Percentiles rank a stretch among this genome's conserved stretches.
These are phyloP conservation scores for Kodamaea lidongshanica DNA, from an alignment of 805 yeast species.

Conservation along the genomic window DNA sequence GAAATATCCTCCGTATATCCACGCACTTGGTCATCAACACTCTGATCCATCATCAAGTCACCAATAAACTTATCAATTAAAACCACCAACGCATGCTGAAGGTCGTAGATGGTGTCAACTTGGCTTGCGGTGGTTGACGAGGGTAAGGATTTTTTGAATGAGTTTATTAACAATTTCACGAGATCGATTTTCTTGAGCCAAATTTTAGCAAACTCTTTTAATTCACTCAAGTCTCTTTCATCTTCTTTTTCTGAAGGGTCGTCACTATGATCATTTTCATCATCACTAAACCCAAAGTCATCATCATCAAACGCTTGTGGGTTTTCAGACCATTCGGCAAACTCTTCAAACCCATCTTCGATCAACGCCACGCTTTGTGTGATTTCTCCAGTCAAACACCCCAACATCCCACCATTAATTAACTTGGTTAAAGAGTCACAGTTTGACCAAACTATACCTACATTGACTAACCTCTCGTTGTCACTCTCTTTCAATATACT, in stretches of 20 bases:
- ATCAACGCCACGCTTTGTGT: constrained; percentile 41
- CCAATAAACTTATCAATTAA: constrained; percentile 55
- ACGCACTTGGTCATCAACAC: constrained; percentile 31
- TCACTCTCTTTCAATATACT: constrained; percentile 16
- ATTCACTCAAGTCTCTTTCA: constrained; percentile 22
- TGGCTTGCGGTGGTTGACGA: constrained; percentile 33
- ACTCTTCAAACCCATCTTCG: constrained; percentile 60
- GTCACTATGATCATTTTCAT: constrained; percentile 15
- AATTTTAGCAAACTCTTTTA: constrained; percentile 35
- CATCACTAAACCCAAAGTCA: constrained; percentile 42
- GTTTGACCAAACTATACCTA: constrained; percentile 68
- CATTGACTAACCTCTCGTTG: constrained; percentile 45
- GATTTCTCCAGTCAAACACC: constrained; percentile 44
- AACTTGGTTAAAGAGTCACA: constrained; percentile 46
- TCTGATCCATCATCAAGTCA: constrained; percentile 45
- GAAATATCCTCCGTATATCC: constrained; percentile 19
- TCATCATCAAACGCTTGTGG: constrained; percentile 43
- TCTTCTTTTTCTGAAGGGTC: constrained; percentile 17
- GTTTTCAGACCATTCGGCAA: constrained; percentile 62
- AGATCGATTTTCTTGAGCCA: constrained; percentile 54
- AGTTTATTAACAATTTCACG: constrained; percentile 50
- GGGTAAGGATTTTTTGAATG: constrained; percentile 56
- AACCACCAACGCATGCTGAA: constrained; percentile 39
- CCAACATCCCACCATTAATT: constrained; percentile 46
- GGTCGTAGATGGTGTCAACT: constrained; percentile 42